A percentile compares a stretch with the other conserved stretches of the same genome.
Evolutionary conservation across 192 early-diverging fungal species (phyloP).

Genomic region (Umbelopsis isabellina): DNA sequence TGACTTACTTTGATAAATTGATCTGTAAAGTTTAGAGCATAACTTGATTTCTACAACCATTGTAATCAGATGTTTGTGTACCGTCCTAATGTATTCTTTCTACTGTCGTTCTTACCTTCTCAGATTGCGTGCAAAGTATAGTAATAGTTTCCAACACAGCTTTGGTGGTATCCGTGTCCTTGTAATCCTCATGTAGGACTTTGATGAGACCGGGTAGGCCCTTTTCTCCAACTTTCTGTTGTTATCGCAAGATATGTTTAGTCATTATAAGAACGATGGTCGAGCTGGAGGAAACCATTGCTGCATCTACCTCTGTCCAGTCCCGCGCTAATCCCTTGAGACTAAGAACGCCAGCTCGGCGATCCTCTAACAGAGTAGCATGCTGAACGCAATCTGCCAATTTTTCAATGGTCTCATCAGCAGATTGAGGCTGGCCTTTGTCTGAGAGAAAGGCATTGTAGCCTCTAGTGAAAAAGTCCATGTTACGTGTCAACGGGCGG

Average conservation of each 20-base stretch:
- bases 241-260: background rate
- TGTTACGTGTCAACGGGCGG: slow-evolving; percentile 16
- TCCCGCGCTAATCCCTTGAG: slow-evolving; percentile 86
- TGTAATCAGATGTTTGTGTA: background rate
- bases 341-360: slow-evolving; percentile 81
- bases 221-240: slow-evolving; percentile 83
- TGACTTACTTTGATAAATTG: slow-evolving; percentile 42
- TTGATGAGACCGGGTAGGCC: slow-evolving; percentile 75
- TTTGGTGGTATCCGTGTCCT: slow-evolving; percentile 87
- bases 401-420: slow-evolving; percentile 79
- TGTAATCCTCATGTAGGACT: slow-evolving; percentile 75
- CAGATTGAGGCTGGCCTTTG: slow-evolving; percentile 63
- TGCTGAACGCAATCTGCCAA: slow-evolving; percentile 83
- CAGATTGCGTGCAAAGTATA: slow-evolving; percentile 60
- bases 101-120: slow-evolving; percentile 21
- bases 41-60: slow-evolving; percentile 24
- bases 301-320: slow-evolving; percentile 65
- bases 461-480: slow-evolving; percentile 67
- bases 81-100: background rate
- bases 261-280: background rate
- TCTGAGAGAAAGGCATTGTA: slow-evolving; percentile 67
- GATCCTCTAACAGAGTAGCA: slow-evolving; percentile 88
- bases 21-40: slow-evolving; percentile 42
- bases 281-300: background rate
- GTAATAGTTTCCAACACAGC: slow-evolving; percentile 89